Evolutionary conservation across 495 filamentous ascomycete genomes (phyloP).

Genomic region (Penicillium odoratum): DNA sequence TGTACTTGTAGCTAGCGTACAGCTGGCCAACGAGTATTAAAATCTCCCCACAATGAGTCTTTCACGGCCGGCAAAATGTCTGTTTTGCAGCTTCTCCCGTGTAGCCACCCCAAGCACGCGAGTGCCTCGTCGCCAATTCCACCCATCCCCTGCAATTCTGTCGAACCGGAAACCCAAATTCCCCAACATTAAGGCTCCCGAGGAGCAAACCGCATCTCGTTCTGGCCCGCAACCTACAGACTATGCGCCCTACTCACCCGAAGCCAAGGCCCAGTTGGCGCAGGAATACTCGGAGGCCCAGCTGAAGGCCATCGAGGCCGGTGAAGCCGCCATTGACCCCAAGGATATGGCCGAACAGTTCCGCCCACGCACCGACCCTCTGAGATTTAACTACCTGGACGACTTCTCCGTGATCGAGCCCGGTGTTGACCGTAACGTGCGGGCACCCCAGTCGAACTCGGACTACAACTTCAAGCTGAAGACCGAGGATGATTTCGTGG

Average conservation of each 20-base stretch:
- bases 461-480: constrained; percentile 64
- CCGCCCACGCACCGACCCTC: constrained; percentile 66
- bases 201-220: constrained; percentile 14
- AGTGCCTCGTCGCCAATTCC: constrained; percentile 53
- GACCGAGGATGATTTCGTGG: constrained; percentile 54
- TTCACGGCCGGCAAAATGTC: constrained; percentile 57
- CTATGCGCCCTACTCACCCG: constrained; percentile 65
- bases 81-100: constrained; percentile 54
- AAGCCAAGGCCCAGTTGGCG: constrained; percentile 62
- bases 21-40: constrained; percentile 30
- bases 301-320: constrained; percentile 80
- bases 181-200: constrained; percentile 24
- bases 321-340: constrained; percentile 77
- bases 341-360: constrained; percentile 74
- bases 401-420: constrained; percentile 79
- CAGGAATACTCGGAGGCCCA: constrained; percentile 77
- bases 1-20: constrained; percentile 25
- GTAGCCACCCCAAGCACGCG: constrained; percentile 41
- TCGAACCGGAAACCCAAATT: constrained; percentile 37
- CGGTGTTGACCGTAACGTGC: constrained; percentile 66
- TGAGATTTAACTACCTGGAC: constrained; percentile 74
- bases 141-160: constrained; percentile 42
- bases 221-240: constrained; percentile 34
- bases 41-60: constrained; percentile 52
- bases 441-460: constrained; percentile 52